These are phyloP conservation scores for Kodamaea ohmeri DNA, from an alignment of 1,139 yeast species.

Conservation along the genomic window DNA sequence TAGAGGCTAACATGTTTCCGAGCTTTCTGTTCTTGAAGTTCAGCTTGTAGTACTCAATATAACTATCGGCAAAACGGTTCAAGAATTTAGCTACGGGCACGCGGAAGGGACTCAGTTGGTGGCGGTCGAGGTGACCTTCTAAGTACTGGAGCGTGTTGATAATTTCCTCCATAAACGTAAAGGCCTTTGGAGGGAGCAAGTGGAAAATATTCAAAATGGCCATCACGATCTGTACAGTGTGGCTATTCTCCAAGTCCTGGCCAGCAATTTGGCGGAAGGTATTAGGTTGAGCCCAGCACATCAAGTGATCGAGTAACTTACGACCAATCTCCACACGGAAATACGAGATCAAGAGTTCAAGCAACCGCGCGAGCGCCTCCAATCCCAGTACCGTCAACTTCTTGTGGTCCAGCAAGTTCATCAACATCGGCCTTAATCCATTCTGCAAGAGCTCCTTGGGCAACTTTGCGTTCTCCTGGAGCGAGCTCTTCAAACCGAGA, in stretches of 20 bases:
- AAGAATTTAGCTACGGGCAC: constrained; percentile 86
- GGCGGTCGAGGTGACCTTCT: constrained; percentile 83
- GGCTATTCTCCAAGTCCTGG: constrained; percentile 74
- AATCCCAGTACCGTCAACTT: constrained; percentile 85
- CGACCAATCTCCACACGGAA: constrained; percentile 96
- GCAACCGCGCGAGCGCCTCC: constrained; percentile 83
- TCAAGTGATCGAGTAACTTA: constrained; percentile 85
- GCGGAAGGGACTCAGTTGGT: constrained; percentile 85
- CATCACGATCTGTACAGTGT: constrained; percentile 79
- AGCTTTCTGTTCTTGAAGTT: constrained; percentile 66
- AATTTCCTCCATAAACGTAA: constrained; percentile 85
- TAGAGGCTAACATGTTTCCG: constrained; percentile 65
- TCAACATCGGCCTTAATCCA: constrained; percentile 91
- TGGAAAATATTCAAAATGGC: constrained; percentile 93
- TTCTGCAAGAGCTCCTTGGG: constrained; percentile 92
- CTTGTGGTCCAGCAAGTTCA: constrained; percentile 92
- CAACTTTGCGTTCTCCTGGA: constrained; percentile 81
- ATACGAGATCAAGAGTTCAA: constrained; percentile 85
- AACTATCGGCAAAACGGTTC: constrained; percentile 76
- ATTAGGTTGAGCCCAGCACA: constrained; percentile 94
- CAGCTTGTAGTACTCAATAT: constrained; percentile 66
- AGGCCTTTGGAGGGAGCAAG: constrained; percentile 87
- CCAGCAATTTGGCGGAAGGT: constrained; percentile 68
- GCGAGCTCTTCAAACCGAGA: constrained; percentile 76
- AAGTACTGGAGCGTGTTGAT: constrained; percentile 71